These are phyloP conservation scores for Wickerhamomyces kurtzmanii DNA, from an alignment of 805 yeast species.

Conservation along the genomic window DNA sequence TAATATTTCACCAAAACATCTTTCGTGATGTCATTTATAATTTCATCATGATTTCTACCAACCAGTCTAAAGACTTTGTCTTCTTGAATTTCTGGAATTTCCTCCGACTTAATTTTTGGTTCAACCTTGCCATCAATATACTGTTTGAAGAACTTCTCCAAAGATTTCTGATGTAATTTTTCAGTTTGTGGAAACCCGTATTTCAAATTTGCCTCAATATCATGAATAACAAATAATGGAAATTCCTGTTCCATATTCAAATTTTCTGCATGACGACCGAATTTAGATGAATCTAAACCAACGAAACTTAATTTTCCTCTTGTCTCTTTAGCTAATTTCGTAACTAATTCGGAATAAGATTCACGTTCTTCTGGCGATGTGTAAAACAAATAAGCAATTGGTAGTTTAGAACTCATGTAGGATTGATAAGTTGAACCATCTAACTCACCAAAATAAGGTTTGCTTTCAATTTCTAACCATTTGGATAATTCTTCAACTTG, in stretches of 20 bases:
- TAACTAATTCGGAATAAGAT: slow-evolving; percentile 39
- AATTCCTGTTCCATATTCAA: slow-evolving; percentile 76
- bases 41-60: slow-evolving; percentile 69
- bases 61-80: slow-evolving; percentile 69
- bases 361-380: slow-evolving; percentile 56
- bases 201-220: slow-evolving; percentile 56
- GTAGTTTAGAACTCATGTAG: slow-evolving; percentile 64
- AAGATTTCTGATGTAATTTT: slow-evolving; percentile 38
- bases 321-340: slow-evolving; percentile 58
- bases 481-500: slow-evolving; percentile 13
- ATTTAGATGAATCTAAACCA: slow-evolving; percentile 73
- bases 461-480: slow-evolving; percentile 42
- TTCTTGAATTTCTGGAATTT: slow-evolving; percentile 76
- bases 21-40: slow-evolving; percentile 46
- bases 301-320: slow-evolving; percentile 82
- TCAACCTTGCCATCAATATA: slow-evolving; percentile 54
- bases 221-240: slow-evolving; percentile 90
- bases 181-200: slow-evolving; percentile 62
- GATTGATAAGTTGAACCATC: slow-evolving; percentile 67
- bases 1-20: slow-evolving; percentile 85
- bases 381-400: slow-evolving; percentile 86
- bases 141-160: slow-evolving; percentile 53
- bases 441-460: slow-evolving; percentile 84
- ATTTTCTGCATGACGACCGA: slow-evolving; percentile 79
- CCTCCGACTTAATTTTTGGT: slow-evolving; percentile 78